Base-by-base conservation (phyloP, 2,329 filamentous ascomycete species). In the Setomelanomma holmii region DNA sequence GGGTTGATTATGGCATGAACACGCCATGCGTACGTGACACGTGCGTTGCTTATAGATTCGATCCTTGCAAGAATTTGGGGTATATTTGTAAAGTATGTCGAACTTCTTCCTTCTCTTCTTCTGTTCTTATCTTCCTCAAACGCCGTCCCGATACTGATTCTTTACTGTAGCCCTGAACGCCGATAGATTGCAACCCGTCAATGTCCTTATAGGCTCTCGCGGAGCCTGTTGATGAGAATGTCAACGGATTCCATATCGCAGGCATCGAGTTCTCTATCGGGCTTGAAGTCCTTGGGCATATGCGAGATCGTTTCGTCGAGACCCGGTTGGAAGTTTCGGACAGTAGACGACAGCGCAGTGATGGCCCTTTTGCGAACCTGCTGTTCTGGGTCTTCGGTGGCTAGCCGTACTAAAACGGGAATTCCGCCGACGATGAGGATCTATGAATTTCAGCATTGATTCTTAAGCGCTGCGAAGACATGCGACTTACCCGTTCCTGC, bases 221-320 rank as follows among this genome's bases (percentile, higher is more conserved):
- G 62, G 54, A 96, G 76, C 27, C 79, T 84, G 45, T 84, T 80
- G 72, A 96, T 91, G 42, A 96, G 78, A 23, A 75, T 79, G 74
- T 97, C 91, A 35, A 96, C 86, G 6, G 86, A 87, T 46, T 92
- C 89, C 95, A 98, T 98, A 73, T 97, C 87, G 17, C 78, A 80
- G 0, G 93, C 91, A 69, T 96, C 89, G n/a, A 93, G 78, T 63
- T 86, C 86, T 16, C 74, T 79, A 23, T 81, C 79, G 1, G 74
- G 74, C 68, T 86, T 83, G 43, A 86, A 77, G 66, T 88, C 84
- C 30, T 82, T 80, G 1, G 87, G 84, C 55, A 92, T 79, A 20
- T 82, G 79, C 72, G 91, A 88, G 76, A 93, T 82, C 21, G 88
- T 72, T 58, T 81, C 81, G 62, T 88, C 82, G 63, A 88, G 75